phyloP scores from a whole-genome alignment of 352 stramenopile genomes.

The Globisporangium viniferum region DNA sequence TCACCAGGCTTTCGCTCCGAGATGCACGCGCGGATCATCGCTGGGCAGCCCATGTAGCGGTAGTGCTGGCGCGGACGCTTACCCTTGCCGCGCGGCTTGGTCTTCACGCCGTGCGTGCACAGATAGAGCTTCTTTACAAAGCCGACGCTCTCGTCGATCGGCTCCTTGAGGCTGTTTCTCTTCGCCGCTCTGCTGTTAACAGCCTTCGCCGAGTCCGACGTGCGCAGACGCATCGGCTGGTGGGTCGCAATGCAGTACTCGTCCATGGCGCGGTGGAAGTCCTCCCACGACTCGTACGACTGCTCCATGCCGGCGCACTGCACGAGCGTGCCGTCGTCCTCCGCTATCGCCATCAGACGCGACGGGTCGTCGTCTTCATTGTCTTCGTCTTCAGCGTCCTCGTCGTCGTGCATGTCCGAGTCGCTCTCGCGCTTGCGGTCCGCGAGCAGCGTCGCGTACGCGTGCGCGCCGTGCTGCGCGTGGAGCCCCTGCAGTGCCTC shows the following conservation, averaged over 20 bases:
- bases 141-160: constrained; percentile 81
- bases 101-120: constrained; percentile 83
- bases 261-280: constrained; percentile 81
- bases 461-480: constrained; percentile 21
- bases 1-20: constrained; percentile 71
- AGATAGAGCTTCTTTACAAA: constrained; percentile 87
- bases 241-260: constrained; percentile 70
- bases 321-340: constrained; percentile 61
- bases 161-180: constrained; percentile 78
- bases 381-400: constrained; percentile 43
- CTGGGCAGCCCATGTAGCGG: constrained; percentile 78
- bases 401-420: constrained; percentile 52
- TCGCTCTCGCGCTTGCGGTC: constrained; percentile 63
- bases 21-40: constrained; percentile 82
- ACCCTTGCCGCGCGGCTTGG: constrained; percentile 76
- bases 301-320: constrained; percentile 72
- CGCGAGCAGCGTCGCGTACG: constrained; percentile 53
- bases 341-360: constrained; percentile 43
- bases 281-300: constrained; percentile 80
- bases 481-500: constrained; percentile 27
- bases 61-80: constrained; percentile 81
- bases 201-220: constrained; percentile 76
- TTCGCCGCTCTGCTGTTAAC: constrained; percentile 78
- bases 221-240: constrained; percentile 78
- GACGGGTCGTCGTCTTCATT: constrained; percentile 33